Percentiles rank a stretch among this genome's conserved stretches.
These are phyloP conservation scores for Carpediemonas membranifera DNA, from an alignment of 78 protist genomes.

Conservation along the genomic window DNA sequence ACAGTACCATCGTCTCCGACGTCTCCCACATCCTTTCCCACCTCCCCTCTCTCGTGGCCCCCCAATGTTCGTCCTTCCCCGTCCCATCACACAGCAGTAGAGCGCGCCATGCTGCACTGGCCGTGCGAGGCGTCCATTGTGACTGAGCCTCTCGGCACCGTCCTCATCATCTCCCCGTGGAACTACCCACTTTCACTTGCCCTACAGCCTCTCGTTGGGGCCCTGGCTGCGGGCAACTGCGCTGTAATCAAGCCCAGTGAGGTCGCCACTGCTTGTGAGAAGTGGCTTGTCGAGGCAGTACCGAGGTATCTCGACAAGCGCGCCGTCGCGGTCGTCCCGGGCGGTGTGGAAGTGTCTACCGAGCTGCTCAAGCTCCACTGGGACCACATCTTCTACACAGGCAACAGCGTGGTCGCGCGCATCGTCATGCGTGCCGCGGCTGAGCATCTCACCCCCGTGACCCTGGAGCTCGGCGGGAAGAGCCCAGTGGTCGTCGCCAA, in stretches of 20 bases:
- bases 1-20: no score
- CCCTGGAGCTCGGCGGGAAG: constrained; percentile 87
- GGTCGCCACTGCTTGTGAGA: not conserved
- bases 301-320: not conserved
- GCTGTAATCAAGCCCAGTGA: not conserved
- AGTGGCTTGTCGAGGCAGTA: not conserved
- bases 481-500: constrained; percentile 56
- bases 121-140: no score
- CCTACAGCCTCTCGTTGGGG: not conserved
- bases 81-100: no score
- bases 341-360: not conserved
- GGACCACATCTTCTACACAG: constrained; percentile 3
- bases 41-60: no score
- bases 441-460: constrained; percentile 56
- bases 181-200: not conserved
- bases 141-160: not conserved
- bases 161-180: not conserved
- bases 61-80: no score
- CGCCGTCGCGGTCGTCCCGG: not conserved
- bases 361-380: not conserved
- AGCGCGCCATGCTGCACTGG: no score
- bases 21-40: no score
- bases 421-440: constrained; percentile 48
- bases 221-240: not conserved
- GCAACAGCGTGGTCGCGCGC: not conserved